These are phyloP conservation scores for Hypomontagnella monticulosa DNA, from an alignment of 495 filamentous ascomycete genomes.

Conservation along the genomic window DNA sequence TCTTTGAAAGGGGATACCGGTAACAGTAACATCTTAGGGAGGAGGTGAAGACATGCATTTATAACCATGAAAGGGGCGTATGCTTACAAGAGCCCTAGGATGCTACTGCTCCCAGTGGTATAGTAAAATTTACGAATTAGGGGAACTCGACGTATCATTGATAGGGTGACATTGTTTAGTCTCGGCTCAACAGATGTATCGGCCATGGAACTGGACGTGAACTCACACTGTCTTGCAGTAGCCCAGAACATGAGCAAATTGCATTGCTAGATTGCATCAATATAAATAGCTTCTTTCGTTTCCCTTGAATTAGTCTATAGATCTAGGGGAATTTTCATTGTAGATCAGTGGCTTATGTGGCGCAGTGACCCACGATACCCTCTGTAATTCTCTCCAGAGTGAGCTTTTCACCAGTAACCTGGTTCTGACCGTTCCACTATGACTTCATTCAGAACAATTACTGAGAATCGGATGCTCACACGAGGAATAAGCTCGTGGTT, in stretches of 20 bases:
- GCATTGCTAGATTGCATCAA: neutral
- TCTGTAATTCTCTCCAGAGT: neutral
- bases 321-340: neutral
- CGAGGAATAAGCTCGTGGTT: neutral
- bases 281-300: constrained; percentile 10
- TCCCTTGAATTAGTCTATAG: neutral
- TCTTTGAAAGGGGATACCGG: too few species aligned
- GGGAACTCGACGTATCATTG: constrained; percentile 1
- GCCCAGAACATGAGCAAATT: neutral
- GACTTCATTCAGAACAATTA: neutral
- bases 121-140: neutral
- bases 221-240: neutral
- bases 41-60: too few species aligned
- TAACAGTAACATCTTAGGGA: too few species aligned
- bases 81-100: too few species aligned
- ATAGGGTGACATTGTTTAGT: constrained; percentile 6
- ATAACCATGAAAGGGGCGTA: too few species aligned
- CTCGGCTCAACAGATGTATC: neutral
- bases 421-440: neutral
- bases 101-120: neutral
- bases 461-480: neutral
- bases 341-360: constrained; percentile 16
- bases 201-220: neutral
- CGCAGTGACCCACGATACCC: neutral
- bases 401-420: neutral